A percentile compares a stretch with the other conserved stretches of the same genome.
Conservation (phyloP, 179 eudicot genomes). For the Actinidia chinensis region DNA sequence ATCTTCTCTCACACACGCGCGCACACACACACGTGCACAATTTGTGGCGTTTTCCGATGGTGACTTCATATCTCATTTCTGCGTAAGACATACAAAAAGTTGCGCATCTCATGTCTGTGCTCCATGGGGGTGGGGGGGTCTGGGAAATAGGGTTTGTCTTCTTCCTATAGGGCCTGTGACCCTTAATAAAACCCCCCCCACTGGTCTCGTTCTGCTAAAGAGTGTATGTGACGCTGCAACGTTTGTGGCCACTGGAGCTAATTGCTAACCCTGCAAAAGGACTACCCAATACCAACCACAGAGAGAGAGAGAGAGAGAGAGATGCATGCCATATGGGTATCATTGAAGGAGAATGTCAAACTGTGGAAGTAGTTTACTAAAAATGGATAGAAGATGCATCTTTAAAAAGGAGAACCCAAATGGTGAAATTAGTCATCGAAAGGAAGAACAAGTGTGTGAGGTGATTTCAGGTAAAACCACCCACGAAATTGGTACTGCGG, state of each 20-base stretch:
- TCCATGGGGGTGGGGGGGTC: no score
- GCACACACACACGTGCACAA: no score
- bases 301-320: constrained; percentile 10
- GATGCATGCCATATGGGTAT: constrained; percentile 40
- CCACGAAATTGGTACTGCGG: neutral
- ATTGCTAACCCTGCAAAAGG: neutral
- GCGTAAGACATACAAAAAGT: no score
- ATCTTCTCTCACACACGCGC: no score
- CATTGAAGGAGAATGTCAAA: constrained; percentile 31
- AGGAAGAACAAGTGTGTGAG: neutral
- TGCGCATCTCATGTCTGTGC: no score
- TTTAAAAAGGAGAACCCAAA: neutral
- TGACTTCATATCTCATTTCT: no score
- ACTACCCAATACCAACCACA: no score
- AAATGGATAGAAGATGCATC: neutral
- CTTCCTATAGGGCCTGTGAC: no score
- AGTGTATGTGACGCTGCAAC: constrained; percentile 11
- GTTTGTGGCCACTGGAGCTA: constrained; percentile 18
- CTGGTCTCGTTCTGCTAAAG: constrained; percentile 19
- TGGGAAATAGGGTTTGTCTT: no score
- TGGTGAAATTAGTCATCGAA: neutral
- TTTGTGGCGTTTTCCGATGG: no score
- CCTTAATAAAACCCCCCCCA: no score
- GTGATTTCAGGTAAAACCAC: constrained; percentile 9
- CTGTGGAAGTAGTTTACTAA: constrained; percentile 21